Evolutionary conservation across 2,329 filamentous ascomycete genomes (phyloP).

Genomic region (Pyrenophora tritici-repentis): DNA sequence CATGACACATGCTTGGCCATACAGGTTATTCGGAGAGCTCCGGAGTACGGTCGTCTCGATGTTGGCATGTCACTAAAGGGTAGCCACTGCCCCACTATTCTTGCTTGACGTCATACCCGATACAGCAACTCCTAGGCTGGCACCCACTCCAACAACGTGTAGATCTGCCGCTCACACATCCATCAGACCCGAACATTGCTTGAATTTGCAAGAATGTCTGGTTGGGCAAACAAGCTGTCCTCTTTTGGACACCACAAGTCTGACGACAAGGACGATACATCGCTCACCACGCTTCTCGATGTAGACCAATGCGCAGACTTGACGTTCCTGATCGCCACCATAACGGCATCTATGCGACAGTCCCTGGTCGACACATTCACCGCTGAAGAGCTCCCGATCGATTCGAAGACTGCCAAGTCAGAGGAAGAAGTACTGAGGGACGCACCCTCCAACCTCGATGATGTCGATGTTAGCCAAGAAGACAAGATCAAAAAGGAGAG

Average conservation of each 20-base stretch:
- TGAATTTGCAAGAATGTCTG: constrained; percentile 24
- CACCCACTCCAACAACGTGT: neutral
- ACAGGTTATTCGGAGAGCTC: neutral
- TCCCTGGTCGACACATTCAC: constrained; percentile 51
- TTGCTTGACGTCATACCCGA: constrained; percentile 25
- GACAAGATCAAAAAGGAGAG: constrained; percentile 40
- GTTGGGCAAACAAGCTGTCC: constrained; percentile 40
- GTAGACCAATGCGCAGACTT: constrained; percentile 54
- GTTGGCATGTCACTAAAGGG: neutral
- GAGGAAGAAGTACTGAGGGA: constrained; percentile 31
- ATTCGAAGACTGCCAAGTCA: constrained; percentile 22
- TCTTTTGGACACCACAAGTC: constrained; percentile 43
- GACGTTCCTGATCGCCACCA: constrained; percentile 55
- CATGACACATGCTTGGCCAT: neutral
- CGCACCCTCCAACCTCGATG: constrained; percentile 28
- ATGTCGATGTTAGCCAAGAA: constrained; percentile 38
- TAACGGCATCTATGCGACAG: constrained; percentile 54
- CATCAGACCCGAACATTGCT: neutral
- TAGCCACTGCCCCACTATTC: constrained; percentile 16
- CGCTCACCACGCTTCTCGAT: constrained; percentile 53
- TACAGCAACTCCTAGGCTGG: constrained; percentile 9
- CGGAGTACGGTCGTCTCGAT: constrained; percentile 1
- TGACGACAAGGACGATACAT: constrained; percentile 38
- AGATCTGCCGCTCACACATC: constrained; percentile 1
- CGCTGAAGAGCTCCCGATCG: constrained; percentile 31